Evolutionary conservation across 768 basidiomycete species (phyloP), one percentile per base, ranked within the genome.

Genomic region (Naganishia antarctica): DNA sequence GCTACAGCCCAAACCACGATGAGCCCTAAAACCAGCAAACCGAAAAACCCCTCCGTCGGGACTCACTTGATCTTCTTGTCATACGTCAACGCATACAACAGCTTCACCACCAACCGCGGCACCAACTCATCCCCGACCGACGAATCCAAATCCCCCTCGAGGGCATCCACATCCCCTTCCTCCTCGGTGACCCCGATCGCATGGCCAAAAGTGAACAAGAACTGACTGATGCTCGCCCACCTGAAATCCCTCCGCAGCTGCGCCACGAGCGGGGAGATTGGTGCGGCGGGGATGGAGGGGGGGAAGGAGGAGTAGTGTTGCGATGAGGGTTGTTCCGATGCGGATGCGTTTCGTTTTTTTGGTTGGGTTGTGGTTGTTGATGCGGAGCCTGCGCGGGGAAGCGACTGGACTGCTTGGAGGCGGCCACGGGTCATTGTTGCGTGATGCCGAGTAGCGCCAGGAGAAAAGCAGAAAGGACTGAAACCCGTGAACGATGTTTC

Each of bases 181-280:
- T 57, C 18, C 71, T 89, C 87, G 46, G 83, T 78, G 80, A 87
- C 82, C 41, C 84, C 81, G 68, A 93, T 83, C 63, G 92, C 81
- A 53, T 83, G 82, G 50, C 83, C 81, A 79, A 93, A 94, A 28
- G 87, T 90, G 76, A 83, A 87, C 79, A 90, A 87, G 82, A 94
- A 93, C 76, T 93, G 90, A 78, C 84, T 84, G 78, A 92, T 88
- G 26, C 87, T 87, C 5, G 91, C 91, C 90, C 90, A 94, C 81
- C 88, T 86, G 90, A 90, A 93, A 68, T 90, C 84, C 64, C 81
- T 85, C 62, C 91, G 83, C 58, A 96, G 85, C 4, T 44, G 48
- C 37, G 70, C 64, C 43, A 79, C 63, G 51, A 77, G 62, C 16
- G 76, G 75, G 23, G 76, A 77, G 3, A 66, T 44, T 13, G 70